Percentiles rank a stretch among this genome's conserved stretches.
Evolutionary conservation across 1,284 basidiomycete genomes (phyloP).

Genomic region (Cystobasidiaceae sp.): DNA sequence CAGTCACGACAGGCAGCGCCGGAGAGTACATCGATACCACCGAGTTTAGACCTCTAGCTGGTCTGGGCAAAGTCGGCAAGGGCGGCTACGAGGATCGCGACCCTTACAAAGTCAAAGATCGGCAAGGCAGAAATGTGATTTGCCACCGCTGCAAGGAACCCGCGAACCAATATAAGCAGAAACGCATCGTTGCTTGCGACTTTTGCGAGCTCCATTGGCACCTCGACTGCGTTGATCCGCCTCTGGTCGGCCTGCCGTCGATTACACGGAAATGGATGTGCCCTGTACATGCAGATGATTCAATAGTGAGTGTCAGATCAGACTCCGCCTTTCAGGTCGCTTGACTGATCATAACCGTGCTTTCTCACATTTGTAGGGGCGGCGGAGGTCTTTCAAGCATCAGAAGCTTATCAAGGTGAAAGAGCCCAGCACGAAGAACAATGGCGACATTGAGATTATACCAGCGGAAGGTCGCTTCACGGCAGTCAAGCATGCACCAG

Average conservation of each 20-base stretch:
- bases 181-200: conserved; percentile 82
- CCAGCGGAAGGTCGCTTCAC: conserved; percentile 54
- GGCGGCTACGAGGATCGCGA: conserved; percentile 90
- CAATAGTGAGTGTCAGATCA: conserved; percentile 51
- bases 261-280: conserved; percentile 97
- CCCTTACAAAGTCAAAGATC: conserved; percentile 77
- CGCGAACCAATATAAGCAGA: conserved; percentile 41
- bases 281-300: conserved; percentile 83
- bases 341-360: conserved; percentile 35
- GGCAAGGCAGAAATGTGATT: conserved; percentile 70
- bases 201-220: conserved; percentile 96
- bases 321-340: too few species aligned
- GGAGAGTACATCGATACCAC: conserved; percentile 62
- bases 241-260: conserved; percentile 76
- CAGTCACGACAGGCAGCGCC: conserved; percentile 44
- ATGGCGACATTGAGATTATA: conserved; percentile 84
- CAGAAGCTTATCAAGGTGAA: conserved; percentile 64
- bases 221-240: conserved; percentile 90
- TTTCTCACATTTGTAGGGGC: too few species aligned
- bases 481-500: conserved; percentile 44
- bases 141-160: conserved; percentile 58
- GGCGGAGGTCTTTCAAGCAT: conserved; percentile 66
- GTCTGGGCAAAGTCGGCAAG: conserved; percentile 55
- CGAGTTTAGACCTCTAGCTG: conserved; percentile 51
- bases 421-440: conserved; percentile 68